phyloP scores from a whole-genome alignment of 306 rosid genomes.

The Senna siamea region DNA sequence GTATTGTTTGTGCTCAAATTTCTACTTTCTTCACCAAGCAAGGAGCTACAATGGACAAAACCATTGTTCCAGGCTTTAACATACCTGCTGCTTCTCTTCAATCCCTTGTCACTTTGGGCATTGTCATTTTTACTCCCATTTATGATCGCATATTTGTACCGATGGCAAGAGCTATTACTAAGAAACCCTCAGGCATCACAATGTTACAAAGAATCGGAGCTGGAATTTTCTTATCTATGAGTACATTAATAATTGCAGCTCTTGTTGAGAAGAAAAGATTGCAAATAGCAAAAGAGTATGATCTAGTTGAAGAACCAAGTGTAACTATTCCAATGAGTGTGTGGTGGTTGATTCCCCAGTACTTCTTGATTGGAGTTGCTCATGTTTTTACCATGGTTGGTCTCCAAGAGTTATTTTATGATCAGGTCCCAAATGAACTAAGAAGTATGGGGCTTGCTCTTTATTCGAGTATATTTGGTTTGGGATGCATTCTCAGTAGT shows the following conservation, averaged over 20 bases:
- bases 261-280: conserved; percentile 61
- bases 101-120: conserved; percentile 44
- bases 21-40: conserved; percentile 52
- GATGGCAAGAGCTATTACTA: conserved; percentile 50
- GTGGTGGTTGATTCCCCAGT: conserved; percentile 76
- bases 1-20: conserved; percentile 45
- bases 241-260: conserved; percentile 61
- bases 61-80: conserved; percentile 53
- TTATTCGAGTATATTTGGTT: conserved; percentile 56
- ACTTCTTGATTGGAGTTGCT: conserved; percentile 52
- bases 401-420: conserved; percentile 74
- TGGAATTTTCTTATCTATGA: conserved; percentile 53
- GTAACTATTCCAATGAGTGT: conserved; percentile 65
- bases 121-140: conserved; percentile 27
- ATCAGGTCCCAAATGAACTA: conserved; percentile 33
- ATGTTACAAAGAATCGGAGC: conserved; percentile 3
- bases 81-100: conserved; percentile 75
- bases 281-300: conserved; percentile 47
- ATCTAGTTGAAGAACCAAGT: conserved; percentile 57
- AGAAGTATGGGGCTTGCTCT: conserved; percentile 65
- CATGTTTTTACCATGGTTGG: conserved; percentile 67
- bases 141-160: conserved; percentile 69
- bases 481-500: conserved; percentile 60
- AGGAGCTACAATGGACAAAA: conserved; percentile 58
- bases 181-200: conserved; percentile 42